These are phyloP conservation scores for Meira nashicola DNA, from an alignment of 1,284 basidiomycete genomes.

Conservation along the genomic window DNA sequence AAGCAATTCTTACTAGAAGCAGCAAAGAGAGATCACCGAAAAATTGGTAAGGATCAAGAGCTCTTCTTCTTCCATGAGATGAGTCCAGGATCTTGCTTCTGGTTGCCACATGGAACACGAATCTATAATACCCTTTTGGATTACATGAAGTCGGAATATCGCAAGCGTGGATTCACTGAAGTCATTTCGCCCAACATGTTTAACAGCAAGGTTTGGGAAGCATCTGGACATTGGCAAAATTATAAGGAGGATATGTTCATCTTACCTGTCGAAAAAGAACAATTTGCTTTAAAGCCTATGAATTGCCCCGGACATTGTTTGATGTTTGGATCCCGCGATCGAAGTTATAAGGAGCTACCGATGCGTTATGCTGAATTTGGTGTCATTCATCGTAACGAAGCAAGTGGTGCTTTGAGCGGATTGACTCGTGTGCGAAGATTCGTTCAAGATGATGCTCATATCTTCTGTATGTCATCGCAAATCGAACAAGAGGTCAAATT, in stretches of 20 bases:
- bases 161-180: conserved; percentile 57
- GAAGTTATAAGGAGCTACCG: conserved; percentile 91
- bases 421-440: conserved; percentile 90
- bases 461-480: conserved; percentile 86
- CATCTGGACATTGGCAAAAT: conserved; percentile 96
- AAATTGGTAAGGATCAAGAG: conserved; percentile 68
- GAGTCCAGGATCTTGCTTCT: conserved; percentile 92
- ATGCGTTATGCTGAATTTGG: conserved; percentile 98
- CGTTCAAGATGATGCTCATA: conserved; percentile 93
- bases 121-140: conserved; percentile 94
- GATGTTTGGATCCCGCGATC: conserved; percentile 89
- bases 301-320: conserved; percentile 98
- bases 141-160: conserved; percentile 63
- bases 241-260: conserved; percentile 85
- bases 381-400: conserved; percentile 94
- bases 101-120: conserved; percentile 90
- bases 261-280: conserved; percentile 78
- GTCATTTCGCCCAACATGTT: conserved; percentile 97
- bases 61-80: conserved; percentile 98
- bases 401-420: conserved; percentile 87
- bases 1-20: conserved; percentile 94
- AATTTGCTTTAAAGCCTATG: conserved; percentile 70
- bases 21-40: conserved; percentile 92
- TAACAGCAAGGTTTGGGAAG: conserved; percentile 95
- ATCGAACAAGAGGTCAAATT: conserved; percentile 60